Evolutionary conservation across 2,329 filamentous ascomycete genomes (phyloP), one percentile per base, ranked within the genome.

Genomic region (Hirsutella rhossiliensis): DNA sequence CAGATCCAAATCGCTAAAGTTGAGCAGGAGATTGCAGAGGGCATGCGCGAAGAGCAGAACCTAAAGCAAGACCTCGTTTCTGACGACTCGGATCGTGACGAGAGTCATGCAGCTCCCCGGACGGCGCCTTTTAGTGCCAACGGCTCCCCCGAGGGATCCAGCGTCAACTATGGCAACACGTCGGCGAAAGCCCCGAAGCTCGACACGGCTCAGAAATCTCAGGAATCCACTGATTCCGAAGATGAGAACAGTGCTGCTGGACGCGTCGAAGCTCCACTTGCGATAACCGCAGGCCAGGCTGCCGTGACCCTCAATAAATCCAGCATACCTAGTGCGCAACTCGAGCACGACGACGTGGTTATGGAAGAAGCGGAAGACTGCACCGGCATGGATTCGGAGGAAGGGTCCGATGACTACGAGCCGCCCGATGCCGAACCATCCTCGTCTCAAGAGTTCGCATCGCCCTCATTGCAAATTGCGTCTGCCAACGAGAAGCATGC

Each of bases 401-500:
- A 54, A 23, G 52, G 48, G 20, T 72, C 72, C 2, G 75, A 78
- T 47, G 68, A 62, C 41, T 78, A 79, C 52, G 74, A 80, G 49
- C 75, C 75, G 40, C 72, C 73, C 17, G 70, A 69, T 43, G 64
- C 63, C 19, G 47, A 45, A 5, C 19, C 39, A 3, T 41, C 47
- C 4, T 53, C 52, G 13, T 8, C 41, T 11, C 36, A 45, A 36
- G 42, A 28, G 23, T 7, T 27, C 23, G 6, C 23, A 5, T 27
- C 23, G 23, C 23, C 23, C 23, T 27, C 23, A 9, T 27, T 27
- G 23, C 23, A 27, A 9, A 5, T 9, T 6, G 23, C 23, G 23
- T 27, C 23, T 27, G 23, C 5, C 5, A 27, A 27, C 9, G 23
- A 27, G 9, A 27, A 27, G 23, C 23, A 27, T 27, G 23, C 23